phyloP scores from a whole-genome alignment of 768 basidiomycete genomes.

The Lactarius psammicola region DNA sequence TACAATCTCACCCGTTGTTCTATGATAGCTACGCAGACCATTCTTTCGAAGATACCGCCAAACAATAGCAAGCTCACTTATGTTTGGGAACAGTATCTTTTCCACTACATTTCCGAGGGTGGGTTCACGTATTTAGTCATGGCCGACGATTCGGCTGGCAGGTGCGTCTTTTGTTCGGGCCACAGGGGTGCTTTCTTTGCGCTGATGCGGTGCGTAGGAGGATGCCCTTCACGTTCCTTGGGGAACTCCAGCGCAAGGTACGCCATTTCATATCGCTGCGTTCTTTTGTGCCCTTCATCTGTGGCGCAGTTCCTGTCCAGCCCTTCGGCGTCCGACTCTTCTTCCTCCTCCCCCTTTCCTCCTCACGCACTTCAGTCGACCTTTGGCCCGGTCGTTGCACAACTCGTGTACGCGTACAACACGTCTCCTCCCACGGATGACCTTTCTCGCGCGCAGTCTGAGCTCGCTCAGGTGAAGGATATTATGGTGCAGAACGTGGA shows the following conservation, averaged over 20 bases:
- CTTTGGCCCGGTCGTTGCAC: slow-evolving; percentile 66
- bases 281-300: slow-evolving; percentile 5
- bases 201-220: slow-evolving; percentile 46
- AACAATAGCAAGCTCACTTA: slow-evolving; percentile 79
- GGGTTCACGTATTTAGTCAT: slow-evolving; percentile 89
- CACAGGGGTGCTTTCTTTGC: neutral
- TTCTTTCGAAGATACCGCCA: slow-evolving; percentile 93
- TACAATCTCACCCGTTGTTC: neutral
- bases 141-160: slow-evolving; percentile 89
- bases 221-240: slow-evolving; percentile 92
- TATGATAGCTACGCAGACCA: slow-evolving; percentile 73
- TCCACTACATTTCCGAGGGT: slow-evolving; percentile 90
- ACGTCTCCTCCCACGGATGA: slow-evolving; percentile 87
- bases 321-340: slow-evolving; percentile 55
- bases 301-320: slow-evolving; percentile 53
- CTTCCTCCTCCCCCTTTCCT: slow-evolving; percentile 42
- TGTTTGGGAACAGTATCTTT: slow-evolving; percentile 91
- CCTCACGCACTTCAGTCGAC: slow-evolving; percentile 68
- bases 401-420: slow-evolving; percentile 85
- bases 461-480: slow-evolving; percentile 88
- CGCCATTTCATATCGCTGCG: slow-evolving; percentile 7
- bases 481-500: slow-evolving; percentile 99
- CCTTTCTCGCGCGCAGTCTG: slow-evolving; percentile 83
- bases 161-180: slow-evolving; percentile 47
- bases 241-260: slow-evolving; percentile 80